A percentile compares a stretch with the other conserved stretches of the same genome.
phyloP scores from a whole-genome alignment of 306 rosid genomes.

The Cyamopsis tetragonoloba region DNA sequence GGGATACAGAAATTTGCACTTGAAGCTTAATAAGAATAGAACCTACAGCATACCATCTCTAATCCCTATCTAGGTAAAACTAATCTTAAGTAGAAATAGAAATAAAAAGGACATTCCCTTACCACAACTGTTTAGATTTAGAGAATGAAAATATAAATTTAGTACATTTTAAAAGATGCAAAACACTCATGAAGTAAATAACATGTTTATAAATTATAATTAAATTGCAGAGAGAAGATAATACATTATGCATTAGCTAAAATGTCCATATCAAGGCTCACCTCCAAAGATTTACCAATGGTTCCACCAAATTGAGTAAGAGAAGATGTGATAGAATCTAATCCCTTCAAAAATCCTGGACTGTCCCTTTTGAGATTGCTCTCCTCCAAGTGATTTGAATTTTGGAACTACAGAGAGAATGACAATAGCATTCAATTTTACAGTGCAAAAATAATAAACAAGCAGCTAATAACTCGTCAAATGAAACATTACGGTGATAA shows the following conservation, averaged over 20 bases:
- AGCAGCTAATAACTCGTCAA: not conserved
- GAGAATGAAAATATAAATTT: not conserved
- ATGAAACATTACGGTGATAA: not conserved
- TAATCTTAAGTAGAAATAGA: not conserved
- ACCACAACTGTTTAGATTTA: not conserved
- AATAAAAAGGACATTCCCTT: not conserved
- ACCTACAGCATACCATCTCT: not conserved
- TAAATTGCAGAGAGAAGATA: not conserved
- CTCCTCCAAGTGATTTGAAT: slow-evolving; percentile 45
- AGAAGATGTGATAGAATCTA: slow-evolving; percentile 79
- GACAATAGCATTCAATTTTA: slow-evolving; percentile 26
- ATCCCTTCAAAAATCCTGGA: slow-evolving; percentile 64
- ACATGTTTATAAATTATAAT: not conserved
- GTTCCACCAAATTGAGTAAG: slow-evolving; percentile 74
- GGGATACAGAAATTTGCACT: not conserved
- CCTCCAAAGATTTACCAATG: slow-evolving; percentile 98
- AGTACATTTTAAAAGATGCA: not conserved
- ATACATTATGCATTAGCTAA: not conserved
- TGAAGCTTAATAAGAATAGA: not conserved
- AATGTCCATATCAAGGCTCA: slow-evolving; percentile 28
- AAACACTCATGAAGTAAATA: not conserved
- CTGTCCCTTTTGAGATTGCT: slow-evolving; percentile 52
- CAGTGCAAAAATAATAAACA: not conserved
- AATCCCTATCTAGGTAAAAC: not conserved
- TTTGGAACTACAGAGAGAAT: slow-evolving; percentile 43